Base-by-base conservation (phyloP, 2,329 filamentous ascomycete species). In the Dactylellina leptospora region DNA sequence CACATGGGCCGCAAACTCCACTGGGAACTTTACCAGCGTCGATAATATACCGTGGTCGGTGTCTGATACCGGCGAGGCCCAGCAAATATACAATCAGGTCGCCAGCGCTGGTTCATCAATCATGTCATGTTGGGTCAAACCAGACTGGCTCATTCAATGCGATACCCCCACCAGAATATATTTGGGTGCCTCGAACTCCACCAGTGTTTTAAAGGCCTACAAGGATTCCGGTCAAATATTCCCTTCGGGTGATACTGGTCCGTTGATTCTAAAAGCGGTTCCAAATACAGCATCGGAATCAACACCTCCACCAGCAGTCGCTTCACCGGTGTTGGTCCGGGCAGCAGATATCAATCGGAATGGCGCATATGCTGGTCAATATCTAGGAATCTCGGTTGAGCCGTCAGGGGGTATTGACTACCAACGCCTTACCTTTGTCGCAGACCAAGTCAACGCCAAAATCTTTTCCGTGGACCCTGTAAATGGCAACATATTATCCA, bases 261-360 rank as follows among this genome's bases (percentile, higher is more conserved):
- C 51, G 22, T 38, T 55, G 6, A 55, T 55, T 27, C 13, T 55
- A 10, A 42, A 42, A n/a, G 51, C 33, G 2, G 33, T 55, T 23
- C 30, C 51, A 8, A 5, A 4, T 11, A 13, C 11, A 5, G 20
- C 33, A 13, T 4, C 51, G 23, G 2, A 8, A 10, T 10, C 3
- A 4, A 36, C 11, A 4, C 5, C 30, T 16, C 51, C 51, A 28
- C 51, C 51, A 1, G 5, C 51, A 1, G 51, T 16, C 3, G 51
- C 51, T 4, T 27, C 4, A 42, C 20, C 30, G n/a, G 36, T 55
- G n/a, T 22, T 27, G 13, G 18, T 55, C 11, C 33, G 22, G 6
- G 33, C 36, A 22, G 20, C 51, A 25, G 16, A 38, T 5, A 23
- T 55, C 20, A 20, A 33, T 9, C 22, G 4, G 9, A 55, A 55